Base-by-base conservation (phyloP, 1,139 yeast species). In the Lodderomyces jiufengensis region DNA sequence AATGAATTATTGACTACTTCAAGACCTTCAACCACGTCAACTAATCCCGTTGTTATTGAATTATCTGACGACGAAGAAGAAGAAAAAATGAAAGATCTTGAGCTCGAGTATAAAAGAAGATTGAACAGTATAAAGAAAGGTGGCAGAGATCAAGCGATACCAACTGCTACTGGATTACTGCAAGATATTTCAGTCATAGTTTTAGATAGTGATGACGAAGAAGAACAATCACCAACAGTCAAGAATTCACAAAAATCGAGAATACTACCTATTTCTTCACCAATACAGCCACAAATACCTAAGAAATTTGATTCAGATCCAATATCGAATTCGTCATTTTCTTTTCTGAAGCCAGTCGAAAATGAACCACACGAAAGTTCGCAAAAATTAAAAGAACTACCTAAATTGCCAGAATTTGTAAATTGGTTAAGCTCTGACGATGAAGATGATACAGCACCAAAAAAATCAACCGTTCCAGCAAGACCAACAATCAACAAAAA, bases 351-450 rank as follows among this genome's bases (percentile, higher is more conserved):
- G 26, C 26, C 11, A 24, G 8, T 5, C 26, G 4, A 5, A 24
- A 5, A 5, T 12, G 26, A 18, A 18, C 20, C 20, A 18, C 5
- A 5, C 25, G 21, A 22, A 20, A n/a, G 13, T 27, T 12, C 13
- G 15, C n/a, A 7, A 7, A 25, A 9, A 10, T 24, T 31, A 14
- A 7, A 25, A 13, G 34, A 24, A 12, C 13, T 25, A 12, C 27
- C 31, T 4, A 10, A 25, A 2, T 21, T 35, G 31, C 43, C 42
- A 8, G 37, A 37, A 24, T 29, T 42, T 10, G 31, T 39, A 2
- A 33, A 31, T 12, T 48, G 51, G 51, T 22, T 42, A 10, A 36
- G 45, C 12, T 38, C 44, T 22, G 45, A 43, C 24, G 43, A 39
- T 7, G 46, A 37, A 8, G 40, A 40, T 10, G 37, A 34, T 1